These are phyloP conservation scores for Achaetomium macrosporum DNA, from an alignment of 2,329 filamentous ascomycete species.

Conservation along the genomic window DNA sequence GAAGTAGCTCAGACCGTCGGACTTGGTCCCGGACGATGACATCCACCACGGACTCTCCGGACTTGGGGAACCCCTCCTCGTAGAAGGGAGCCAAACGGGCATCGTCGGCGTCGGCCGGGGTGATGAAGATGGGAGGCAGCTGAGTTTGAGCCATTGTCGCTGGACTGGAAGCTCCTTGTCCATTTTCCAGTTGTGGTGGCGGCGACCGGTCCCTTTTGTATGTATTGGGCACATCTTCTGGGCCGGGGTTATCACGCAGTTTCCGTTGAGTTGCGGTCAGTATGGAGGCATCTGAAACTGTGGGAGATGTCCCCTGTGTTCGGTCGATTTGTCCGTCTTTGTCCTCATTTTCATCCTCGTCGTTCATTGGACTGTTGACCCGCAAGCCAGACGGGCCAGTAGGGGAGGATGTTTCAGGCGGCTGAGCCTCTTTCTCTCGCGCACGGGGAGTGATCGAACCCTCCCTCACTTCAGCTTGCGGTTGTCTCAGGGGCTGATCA, in stretches of 20 bases:
- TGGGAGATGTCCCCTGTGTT: background rate
- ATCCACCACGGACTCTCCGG: background rate
- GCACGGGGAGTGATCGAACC: too few species aligned
- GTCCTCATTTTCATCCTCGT: background rate
- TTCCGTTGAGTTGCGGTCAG: background rate
- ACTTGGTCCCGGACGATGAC: constrained; percentile 3
- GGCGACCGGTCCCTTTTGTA: background rate
- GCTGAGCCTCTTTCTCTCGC: background rate
- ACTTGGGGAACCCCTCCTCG: background rate
- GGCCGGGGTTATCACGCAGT: background rate
- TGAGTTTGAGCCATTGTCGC: background rate
- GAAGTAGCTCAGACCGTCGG: background rate
- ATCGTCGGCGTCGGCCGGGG: background rate
- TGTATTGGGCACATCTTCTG: background rate
- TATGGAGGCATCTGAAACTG: background rate
- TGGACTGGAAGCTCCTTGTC: background rate
- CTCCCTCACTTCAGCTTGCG: background rate
- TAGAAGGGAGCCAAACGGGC: background rate
- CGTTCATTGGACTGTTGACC: background rate
- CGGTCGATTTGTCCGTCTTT: background rate
- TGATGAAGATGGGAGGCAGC: background rate
- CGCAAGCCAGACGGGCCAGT: too few species aligned
- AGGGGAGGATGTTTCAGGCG: background rate
- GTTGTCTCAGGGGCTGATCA: background rate
- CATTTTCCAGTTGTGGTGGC: background rate